These are phyloP conservation scores for Lachancea lanzarotensis DNA, from an alignment of 805 yeast genomes.

Conservation along the genomic window DNA sequence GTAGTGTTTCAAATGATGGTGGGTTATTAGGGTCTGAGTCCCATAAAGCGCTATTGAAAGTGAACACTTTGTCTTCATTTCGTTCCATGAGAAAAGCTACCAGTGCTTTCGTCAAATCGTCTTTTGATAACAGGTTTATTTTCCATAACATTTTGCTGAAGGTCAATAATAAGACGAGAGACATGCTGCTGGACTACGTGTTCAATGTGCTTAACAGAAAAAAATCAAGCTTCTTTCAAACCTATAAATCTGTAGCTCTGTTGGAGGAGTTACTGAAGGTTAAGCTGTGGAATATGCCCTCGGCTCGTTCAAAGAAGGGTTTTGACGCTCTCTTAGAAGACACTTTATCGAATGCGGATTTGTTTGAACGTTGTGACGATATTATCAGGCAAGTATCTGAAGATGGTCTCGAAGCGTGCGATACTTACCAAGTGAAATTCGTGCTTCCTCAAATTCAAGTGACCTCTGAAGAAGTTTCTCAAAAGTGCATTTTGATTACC, in stretches of 20 bases:
- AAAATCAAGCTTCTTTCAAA: constrained; percentile 40
- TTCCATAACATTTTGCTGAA: constrained; percentile 49
- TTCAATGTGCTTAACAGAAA: constrained; percentile 39
- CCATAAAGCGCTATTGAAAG: constrained; percentile 10
- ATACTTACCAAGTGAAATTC: constrained; percentile 47
- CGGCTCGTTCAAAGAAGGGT: background rate
- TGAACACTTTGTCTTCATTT: constrained; percentile 28
- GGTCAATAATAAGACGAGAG: constrained; percentile 47
- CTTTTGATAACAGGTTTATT: constrained; percentile 52
- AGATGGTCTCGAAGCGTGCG: constrained; percentile 38
- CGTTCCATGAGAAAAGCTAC: constrained; percentile 28
- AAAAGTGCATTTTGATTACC: constrained; percentile 45
- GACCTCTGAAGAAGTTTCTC: constrained; percentile 39
- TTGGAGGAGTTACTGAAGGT: constrained; percentile 37
- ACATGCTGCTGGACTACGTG: constrained; percentile 43
- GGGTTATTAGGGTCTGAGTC: background rate
- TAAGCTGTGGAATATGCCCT: constrained; percentile 15
- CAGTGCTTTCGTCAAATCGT: constrained; percentile 23
- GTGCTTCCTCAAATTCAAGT: constrained; percentile 60
- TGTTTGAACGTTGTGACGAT: constrained; percentile 41
- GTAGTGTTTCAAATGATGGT: background rate
- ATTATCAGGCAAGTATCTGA: constrained; percentile 38
- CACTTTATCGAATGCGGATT: constrained; percentile 24
- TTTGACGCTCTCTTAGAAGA: constrained; percentile 14
- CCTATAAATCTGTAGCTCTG: constrained; percentile 44